Percentiles rank a stretch among this genome's conserved stretches.
Evolutionary conservation across 106 monocot species (phyloP).

Genomic region (Acorus gramineus): DNA sequence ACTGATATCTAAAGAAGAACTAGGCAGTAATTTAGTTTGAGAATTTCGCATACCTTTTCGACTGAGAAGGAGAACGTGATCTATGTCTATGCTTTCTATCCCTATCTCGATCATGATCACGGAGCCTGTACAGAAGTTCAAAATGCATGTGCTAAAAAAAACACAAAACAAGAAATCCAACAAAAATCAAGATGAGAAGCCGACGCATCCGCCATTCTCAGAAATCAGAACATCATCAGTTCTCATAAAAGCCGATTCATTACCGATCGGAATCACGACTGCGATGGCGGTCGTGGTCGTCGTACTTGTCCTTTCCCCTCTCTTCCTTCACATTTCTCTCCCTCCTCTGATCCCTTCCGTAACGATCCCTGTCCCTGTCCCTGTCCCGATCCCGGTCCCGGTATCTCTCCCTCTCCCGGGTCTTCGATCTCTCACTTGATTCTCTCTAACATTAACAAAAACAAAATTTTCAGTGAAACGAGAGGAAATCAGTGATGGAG

Average conservation of each 20-base stretch:
- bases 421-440: neutral
- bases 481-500: no score
- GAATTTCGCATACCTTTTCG: constrained; percentile 26
- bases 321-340: constrained; percentile 18
- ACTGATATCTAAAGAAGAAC: no score
- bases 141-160: no score
- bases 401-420: constrained; percentile 4
- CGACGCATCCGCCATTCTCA: no score
- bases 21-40: no score
- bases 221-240: no score
- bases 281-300: constrained; percentile 8
- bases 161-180: no score
- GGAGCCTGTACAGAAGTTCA: constrained; percentile 16
- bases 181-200: no score
- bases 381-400: constrained; percentile 2
- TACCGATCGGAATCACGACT: constrained; percentile 19
- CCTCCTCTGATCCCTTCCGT: constrained; percentile 11
- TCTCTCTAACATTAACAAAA: no score
- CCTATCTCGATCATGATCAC: constrained; percentile 16
- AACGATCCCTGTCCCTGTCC: constrained; percentile 10
- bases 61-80: constrained; percentile 40
- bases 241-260: neutral
- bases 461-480: no score
- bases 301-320: constrained; percentile 14
- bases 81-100: constrained; percentile 25